phyloP scores from a whole-genome alignment of 768 basidiomycete genomes.

The Dacryopinax spathularia region DNA sequence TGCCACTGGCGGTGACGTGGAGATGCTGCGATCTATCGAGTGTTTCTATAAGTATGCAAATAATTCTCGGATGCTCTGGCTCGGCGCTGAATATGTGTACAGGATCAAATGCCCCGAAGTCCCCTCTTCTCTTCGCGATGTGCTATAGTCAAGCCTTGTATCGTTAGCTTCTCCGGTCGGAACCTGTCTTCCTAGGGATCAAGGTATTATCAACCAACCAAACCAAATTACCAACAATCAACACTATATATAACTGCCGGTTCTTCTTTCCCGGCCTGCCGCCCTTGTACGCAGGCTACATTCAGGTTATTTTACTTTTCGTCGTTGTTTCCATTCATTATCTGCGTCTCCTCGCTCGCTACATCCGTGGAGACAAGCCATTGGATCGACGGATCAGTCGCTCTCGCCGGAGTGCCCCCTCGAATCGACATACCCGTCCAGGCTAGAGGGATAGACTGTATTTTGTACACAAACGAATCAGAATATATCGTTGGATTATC shows the following conservation, averaged over 20 bases:
- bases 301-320: neutral
- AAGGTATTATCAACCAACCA: conserved; percentile 4
- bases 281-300: neutral
- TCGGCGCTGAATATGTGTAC: neutral
- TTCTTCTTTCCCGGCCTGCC: neutral
- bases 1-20: conserved; percentile 92
- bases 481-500: too few species aligned
- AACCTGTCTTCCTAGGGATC: conserved; percentile 5
- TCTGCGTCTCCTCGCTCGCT: neutral
- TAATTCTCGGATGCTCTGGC: conserved; percentile 4
- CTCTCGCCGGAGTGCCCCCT: neutral
- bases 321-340: neutral
- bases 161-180: conserved; percentile 4
- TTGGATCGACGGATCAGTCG: too few species aligned
- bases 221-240: conserved; percentile 4
- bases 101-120: conserved; percentile 13
- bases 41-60: conserved; percentile 81
- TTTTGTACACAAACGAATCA: neutral
- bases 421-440: neutral
- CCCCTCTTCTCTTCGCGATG: conserved; percentile 13
- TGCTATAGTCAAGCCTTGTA: conserved; percentile 10
- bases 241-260: conserved; percentile 1
- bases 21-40: conserved; percentile 96
- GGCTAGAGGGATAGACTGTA: neutral
- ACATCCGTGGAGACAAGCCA: too few species aligned